Evolutionary conservation across 164 flowering plant genomes (phyloP).

Genomic region (Echeveria elegans): DNA sequence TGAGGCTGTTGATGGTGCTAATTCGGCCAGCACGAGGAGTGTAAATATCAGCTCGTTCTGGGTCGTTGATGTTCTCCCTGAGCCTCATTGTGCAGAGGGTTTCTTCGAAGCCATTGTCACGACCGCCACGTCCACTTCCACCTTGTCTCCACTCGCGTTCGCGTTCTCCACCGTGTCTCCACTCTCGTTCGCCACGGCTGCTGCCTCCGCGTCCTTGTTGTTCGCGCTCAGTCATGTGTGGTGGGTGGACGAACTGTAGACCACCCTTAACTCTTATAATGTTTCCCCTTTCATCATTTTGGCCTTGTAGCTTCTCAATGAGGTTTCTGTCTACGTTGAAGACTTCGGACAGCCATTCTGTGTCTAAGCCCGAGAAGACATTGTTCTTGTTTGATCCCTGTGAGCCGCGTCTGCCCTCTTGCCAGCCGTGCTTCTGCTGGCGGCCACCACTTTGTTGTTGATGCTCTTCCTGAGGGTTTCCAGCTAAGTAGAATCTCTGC

Average conservation of each 20-base stretch:
- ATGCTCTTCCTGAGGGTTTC: conserved; percentile 20
- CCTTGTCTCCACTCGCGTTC: conserved; percentile 12
- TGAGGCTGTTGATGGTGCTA: conserved; percentile 42
- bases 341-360: conserved; percentile 19
- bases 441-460: neutral
- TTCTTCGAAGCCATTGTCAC: conserved; percentile 51
- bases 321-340: conserved; percentile 23
- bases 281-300: conserved; percentile 25
- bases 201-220: neutral
- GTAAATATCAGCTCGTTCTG: conserved; percentile 41
- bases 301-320: conserved; percentile 21
- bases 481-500: conserved; percentile 25
- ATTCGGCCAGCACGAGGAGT: conserved; percentile 42
- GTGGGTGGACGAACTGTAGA: conserved; percentile 22
- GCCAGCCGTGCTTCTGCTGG: conserved; percentile 5
- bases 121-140: conserved; percentile 5
- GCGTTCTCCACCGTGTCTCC: conserved; percentile 12
- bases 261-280: conserved; percentile 27
- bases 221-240: conserved; percentile 3
- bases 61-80: conserved; percentile 41
- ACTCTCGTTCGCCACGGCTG: conserved; percentile 7
- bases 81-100: conserved; percentile 42
- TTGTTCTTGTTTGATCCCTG: conserved; percentile 16
- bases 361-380: conserved; percentile 31
- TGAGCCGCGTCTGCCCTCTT: conserved; percentile 4